Base-by-base conservation (phyloP, 2,329 filamentous ascomycete genomes). In the Fusarium solani-melongenae region DNA sequence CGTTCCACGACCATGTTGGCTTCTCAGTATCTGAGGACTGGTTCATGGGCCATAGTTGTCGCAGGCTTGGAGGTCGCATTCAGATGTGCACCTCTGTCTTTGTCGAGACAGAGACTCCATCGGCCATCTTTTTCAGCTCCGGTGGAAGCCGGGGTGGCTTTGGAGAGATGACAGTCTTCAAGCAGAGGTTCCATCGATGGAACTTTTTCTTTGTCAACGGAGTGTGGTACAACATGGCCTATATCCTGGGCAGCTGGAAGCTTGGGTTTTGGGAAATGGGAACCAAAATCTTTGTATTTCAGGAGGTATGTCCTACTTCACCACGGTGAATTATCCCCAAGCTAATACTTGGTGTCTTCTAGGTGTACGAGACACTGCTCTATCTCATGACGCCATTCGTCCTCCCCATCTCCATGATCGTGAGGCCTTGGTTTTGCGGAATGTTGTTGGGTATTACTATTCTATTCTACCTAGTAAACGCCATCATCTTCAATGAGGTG, bases 51-150 rank as follows among this genome's bases (percentile, higher is more conserved):
- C 68, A 71, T 36, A 71, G 61, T 27, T 64, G 57, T 11, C 49
- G 68, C 2, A 53, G 61, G 9, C 51, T 62, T 4, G 68, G 68
- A 7, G 62, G 62, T 8, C 68, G 68, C 12, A 71, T 71, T 15
- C 41, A 65, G n/a, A 71, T 71, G 68, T 65, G 62, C 31, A 62
- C 68, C 9, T 57, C 58, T 15, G 68, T 69, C 27, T 71, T 71
- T 59, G 65, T 71, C 15, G 65, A 68, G 34, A 68, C 68, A 0
- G 68, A 68, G 33, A 71, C 68, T 3, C 68, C 68, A n/a, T 59
- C 68, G 2, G 65, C 68, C 5, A 53, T 71, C 6, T 69, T 71
- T 29, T 62, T 38, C 29, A 63, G 55, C 20, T 53, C 58, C 5
- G 39, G 51, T 22, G 68, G 66, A 12, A 58, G 41, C 12, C 39